These are phyloP conservation scores for Phytophthora brassicae DNA, from an alignment of 352 stramenopile species.

Conservation along the genomic window DNA sequence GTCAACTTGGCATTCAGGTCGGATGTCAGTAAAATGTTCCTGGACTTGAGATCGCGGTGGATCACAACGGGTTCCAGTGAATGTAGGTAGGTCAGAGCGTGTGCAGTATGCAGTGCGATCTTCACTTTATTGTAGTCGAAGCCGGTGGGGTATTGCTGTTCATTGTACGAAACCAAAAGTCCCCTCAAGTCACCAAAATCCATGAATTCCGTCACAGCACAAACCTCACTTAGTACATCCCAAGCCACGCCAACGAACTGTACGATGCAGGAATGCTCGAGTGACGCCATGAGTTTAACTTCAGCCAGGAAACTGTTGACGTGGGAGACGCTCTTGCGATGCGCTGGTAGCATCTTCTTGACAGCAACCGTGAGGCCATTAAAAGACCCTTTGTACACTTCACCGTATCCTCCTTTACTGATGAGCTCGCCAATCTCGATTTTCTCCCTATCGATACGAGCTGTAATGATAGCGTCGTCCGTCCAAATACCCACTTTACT, in stretches of 20 bases:
- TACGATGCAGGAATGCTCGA: slow-evolving; percentile 52
- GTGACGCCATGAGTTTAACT: slow-evolving; percentile 48
- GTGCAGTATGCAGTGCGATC: slow-evolving; percentile 52
- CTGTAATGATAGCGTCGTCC: not conserved
- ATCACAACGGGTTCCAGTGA: slow-evolving; percentile 49
- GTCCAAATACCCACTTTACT: not conserved
- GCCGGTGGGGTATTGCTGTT: slow-evolving; percentile 27
- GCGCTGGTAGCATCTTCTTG: slow-evolving; percentile 47
- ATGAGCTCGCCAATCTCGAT: slow-evolving; percentile 42
- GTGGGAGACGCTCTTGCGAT: slow-evolving; percentile 33
- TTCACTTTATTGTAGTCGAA: slow-evolving; percentile 45
- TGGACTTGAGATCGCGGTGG: slow-evolving; percentile 37
- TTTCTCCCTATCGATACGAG: slow-evolving; percentile 34
- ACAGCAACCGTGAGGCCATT: slow-evolving; percentile 45
- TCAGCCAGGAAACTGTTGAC: slow-evolving; percentile 51
- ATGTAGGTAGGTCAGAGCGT: slow-evolving; percentile 57
- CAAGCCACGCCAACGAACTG: slow-evolving; percentile 59
- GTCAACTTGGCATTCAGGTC: slow-evolving; percentile 32
- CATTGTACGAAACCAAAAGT: slow-evolving; percentile 39
- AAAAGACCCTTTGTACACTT: slow-evolving; percentile 52
- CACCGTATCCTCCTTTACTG: slow-evolving; percentile 45
- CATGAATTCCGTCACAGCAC: slow-evolving; percentile 58
- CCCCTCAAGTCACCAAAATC: slow-evolving; percentile 52
- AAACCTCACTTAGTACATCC: slow-evolving; percentile 45
- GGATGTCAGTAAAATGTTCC: slow-evolving; percentile 31